phyloP scores from a whole-genome alignment of 1,139 yeast species.

The Diutina rugosa region DNA sequence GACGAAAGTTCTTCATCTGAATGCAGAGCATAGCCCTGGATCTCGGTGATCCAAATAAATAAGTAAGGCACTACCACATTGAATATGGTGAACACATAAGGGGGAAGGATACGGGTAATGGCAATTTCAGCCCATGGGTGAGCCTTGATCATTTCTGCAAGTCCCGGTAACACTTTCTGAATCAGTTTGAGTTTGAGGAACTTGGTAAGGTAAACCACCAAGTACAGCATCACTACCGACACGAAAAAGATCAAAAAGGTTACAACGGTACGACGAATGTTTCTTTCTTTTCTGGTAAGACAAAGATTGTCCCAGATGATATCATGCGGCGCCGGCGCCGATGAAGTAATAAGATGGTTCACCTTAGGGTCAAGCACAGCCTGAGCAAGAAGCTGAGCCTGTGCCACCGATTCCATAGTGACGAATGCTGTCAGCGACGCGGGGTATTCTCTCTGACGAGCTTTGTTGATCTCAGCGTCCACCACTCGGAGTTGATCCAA shows the following conservation, averaged over 20 bases:
- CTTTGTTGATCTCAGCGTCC: constrained; percentile 31
- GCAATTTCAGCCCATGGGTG: constrained; percentile 60
- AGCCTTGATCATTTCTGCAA: constrained; percentile 45
- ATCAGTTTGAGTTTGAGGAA: constrained; percentile 61
- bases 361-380: constrained; percentile 71
- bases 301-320: constrained; percentile 67
- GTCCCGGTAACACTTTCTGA: constrained; percentile 58
- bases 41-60: constrained; percentile 50
- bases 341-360: constrained; percentile 50
- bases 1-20: constrained; percentile 68
- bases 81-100: constrained; percentile 57
- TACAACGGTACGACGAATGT: constrained; percentile 43
- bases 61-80: constrained; percentile 59
- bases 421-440: constrained; percentile 51
- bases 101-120: constrained; percentile 66
- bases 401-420: constrained; percentile 75
- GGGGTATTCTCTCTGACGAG: not conserved
- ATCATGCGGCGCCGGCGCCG: constrained; percentile 78
- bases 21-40: constrained; percentile 62
- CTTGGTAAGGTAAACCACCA: constrained; percentile 65
- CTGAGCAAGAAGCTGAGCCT: constrained; percentile 81
- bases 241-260: constrained; percentile 51
- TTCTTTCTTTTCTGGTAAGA: constrained; percentile 40
- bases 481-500: constrained; percentile 40
- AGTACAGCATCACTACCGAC: constrained; percentile 51